Conservation (phyloP, 768 basidiomycete species). For the Amanita polypyramis region DNA sequence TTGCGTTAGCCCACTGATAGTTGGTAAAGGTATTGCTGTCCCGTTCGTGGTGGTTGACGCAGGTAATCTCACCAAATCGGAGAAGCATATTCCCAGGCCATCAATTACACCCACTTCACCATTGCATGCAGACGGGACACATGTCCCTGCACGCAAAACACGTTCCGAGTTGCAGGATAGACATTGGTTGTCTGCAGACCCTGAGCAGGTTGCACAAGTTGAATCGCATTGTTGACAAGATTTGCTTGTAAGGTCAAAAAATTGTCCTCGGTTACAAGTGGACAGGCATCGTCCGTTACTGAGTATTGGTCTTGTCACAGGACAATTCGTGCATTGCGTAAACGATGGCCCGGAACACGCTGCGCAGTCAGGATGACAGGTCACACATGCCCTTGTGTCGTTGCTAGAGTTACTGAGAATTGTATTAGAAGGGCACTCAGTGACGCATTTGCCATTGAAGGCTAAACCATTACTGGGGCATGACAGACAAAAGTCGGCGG, state of each 20-base stretch:
- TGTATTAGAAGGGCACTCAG: slow-evolving; percentile 60
- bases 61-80: slow-evolving; percentile 53
- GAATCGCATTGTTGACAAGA: slow-evolving; percentile 66
- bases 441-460: slow-evolving; percentile 63
- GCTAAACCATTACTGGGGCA: slow-evolving; percentile 62
- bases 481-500: slow-evolving; percentile 61
- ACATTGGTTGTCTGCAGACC: slow-evolving; percentile 54
- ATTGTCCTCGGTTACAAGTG: slow-evolving; percentile 65
- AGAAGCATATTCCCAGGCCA: slow-evolving; percentile 69
- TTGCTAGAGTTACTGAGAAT: slow-evolving; percentile 32
- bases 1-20: slow-evolving; percentile 46
- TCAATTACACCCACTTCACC: slow-evolving; percentile 44
- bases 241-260: slow-evolving; percentile 53
- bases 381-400: slow-evolving; percentile 37
- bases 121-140: slow-evolving; percentile 51
- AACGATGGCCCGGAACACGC: slow-evolving; percentile 74
- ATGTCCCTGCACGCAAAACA: slow-evolving; percentile 56
- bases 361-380: slow-evolving; percentile 82
- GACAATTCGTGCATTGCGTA: slow-evolving; percentile 70
- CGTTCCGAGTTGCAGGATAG: slow-evolving; percentile 57
- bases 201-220: slow-evolving; percentile 71
- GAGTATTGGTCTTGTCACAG: slow-evolving; percentile 57
- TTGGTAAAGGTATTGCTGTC: slow-evolving; percentile 31
- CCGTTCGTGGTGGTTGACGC: slow-evolving; percentile 35
- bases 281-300: slow-evolving; percentile 69